Base-by-base conservation (phyloP, 371 early-diverging fungal genomes). In the Amoeboaphelidium protococcarum region DNA sequence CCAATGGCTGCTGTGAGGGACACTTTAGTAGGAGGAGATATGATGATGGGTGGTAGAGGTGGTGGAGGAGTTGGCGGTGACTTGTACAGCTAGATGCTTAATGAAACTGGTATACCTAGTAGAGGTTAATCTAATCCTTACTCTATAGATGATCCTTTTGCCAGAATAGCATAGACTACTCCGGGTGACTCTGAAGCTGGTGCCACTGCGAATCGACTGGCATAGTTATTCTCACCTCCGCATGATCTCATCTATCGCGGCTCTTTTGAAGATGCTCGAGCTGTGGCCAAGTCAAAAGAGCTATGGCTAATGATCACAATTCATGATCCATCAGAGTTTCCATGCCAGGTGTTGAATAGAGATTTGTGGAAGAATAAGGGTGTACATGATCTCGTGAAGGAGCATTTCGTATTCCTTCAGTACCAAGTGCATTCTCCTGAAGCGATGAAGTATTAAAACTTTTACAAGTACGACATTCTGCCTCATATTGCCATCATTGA, bases 401-500 rank as follows among this genome's bases (percentile, higher is more conserved):
- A 72, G 53, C 67, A 78, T 52, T 91, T 86, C 66, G 51, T 84
- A 25, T 89, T 90, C 54, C 42, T 22, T 25, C 52, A 80, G 75
- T 78, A 68, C 48, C 60, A 62, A 25, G 52, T 64, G 26, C 69
- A 74, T 4, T 73, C 69, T 25, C 50, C 66, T 0, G 85, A 84
- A 44, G 90, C 87, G 40, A 59, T 61, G 23, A 56, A 71, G 44
- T 82, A 85, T 53, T 52, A 56, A 20, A 73, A 57, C 1, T 75
- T 71, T 52, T 91, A 94, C 59, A 71, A 71, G 10, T 58, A 82
- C 23, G 54, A 59, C 13, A 50, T 46, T 22, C 79, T 66, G 42
- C 94, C 92, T 21, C 82, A 89, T 58, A 62, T 83, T 16, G 82
- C 82, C 23, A 76, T 80, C 45, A 69, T 91, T 27, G 90, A 91